Percentiles rank a stretch among this genome's conserved stretches.
Evolutionary conservation across 768 basidiomycete species (phyloP).

Genomic region (Sporobolomyces pararoseus): DNA sequence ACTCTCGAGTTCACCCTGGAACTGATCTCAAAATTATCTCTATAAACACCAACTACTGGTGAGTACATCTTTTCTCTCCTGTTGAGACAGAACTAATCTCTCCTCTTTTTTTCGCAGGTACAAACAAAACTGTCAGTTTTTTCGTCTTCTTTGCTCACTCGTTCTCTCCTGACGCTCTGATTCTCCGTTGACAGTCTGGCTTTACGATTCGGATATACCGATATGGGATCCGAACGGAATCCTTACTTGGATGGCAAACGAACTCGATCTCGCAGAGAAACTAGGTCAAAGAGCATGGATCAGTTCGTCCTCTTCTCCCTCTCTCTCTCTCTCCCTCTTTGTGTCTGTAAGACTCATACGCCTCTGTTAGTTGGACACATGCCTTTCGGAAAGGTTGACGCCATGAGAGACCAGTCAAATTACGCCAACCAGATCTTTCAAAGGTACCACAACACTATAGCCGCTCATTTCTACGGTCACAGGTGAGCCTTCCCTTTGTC

Average conservation of each 20-base stretch:
- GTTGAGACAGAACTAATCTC: neutral
- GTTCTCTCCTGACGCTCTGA: neutral
- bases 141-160: neutral
- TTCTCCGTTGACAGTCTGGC: slow-evolving; percentile 56
- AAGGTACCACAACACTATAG: slow-evolving; percentile 61
- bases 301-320: slow-evolving; percentile 40
- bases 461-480: slow-evolving; percentile 63
- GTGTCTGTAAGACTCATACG: neutral
- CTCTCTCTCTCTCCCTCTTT: neutral
- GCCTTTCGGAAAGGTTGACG: slow-evolving; percentile 40
- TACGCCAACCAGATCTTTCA: slow-evolving; percentile 64
- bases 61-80: slow-evolving; percentile 35
- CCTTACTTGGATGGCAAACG: slow-evolving; percentile 56
- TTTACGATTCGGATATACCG: slow-evolving; percentile 57
- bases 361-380: slow-evolving; percentile 43
- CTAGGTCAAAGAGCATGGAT: slow-evolving; percentile 63
- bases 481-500: slow-evolving; percentile 42
- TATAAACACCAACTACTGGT: slow-evolving; percentile 61
- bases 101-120: slow-evolving; percentile 3
- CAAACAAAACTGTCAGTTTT: slow-evolving; percentile 17
- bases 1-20: slow-evolving; percentile 55
- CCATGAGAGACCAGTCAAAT: slow-evolving; percentile 54
- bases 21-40: slow-evolving; percentile 59
- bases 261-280: slow-evolving; percentile 62
- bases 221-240: slow-evolving; percentile 63